phyloP scores from a whole-genome alignment of 768 basidiomycete genomes.

The Pleurotus eryngii region DNA sequence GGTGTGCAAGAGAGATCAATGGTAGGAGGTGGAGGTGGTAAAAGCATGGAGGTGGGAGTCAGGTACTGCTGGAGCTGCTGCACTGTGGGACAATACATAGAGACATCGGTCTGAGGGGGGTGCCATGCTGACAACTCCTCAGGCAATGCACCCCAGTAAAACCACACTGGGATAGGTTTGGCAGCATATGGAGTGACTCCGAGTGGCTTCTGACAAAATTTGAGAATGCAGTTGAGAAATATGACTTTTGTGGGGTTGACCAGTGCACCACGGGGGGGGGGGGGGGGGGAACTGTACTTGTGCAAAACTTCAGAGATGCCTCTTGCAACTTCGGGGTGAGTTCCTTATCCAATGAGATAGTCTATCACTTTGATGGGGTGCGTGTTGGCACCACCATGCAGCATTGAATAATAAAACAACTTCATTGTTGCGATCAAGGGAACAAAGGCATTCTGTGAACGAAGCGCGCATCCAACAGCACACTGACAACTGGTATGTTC shows the following conservation, averaged over 20 bases:
- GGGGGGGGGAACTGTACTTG: too few relatives aligned
- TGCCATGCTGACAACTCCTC: neutral
- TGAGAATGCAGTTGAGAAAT: neutral
- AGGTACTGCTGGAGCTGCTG: neutral
- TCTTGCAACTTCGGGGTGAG: neutral
- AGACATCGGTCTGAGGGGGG: neutral
- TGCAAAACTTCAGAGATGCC: neutral
- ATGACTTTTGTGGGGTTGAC: neutral
- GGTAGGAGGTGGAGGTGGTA: neutral
- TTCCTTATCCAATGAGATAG: neutral
- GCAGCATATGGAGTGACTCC: too few relatives aligned
- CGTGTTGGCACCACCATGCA: neutral
- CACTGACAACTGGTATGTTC: neutral
- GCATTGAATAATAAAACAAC: neutral
- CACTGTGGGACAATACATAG: neutral
- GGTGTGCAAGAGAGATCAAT: neutral
- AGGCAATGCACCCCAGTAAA: slow-evolving; percentile 1
- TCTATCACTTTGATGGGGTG: neutral
- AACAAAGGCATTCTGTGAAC: slow-evolving; percentile 10
- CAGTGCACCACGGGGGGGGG: neutral
- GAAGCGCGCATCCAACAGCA: neutral
- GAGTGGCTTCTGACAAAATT: neutral
- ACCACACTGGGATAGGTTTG: neutral
- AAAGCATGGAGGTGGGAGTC: neutral
- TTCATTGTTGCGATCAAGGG: slow-evolving; percentile 10